These are phyloP conservation scores for Thraustochytrium striatum DNA, from an alignment of 352 stramenopile genomes.

Conservation along the genomic window DNA sequence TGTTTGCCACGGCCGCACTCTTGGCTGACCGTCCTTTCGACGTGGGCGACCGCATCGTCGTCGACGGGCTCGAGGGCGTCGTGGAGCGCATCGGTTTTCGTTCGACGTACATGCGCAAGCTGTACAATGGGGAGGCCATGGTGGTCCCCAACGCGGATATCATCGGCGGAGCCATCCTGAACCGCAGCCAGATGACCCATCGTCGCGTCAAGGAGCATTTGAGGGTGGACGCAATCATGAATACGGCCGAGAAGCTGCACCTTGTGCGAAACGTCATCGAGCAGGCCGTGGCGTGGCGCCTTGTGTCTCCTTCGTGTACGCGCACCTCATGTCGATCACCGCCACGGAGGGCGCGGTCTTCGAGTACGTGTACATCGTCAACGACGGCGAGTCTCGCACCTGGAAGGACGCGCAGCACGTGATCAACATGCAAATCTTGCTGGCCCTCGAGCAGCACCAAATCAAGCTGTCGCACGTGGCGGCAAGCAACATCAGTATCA, in stretches of 20 bases:
- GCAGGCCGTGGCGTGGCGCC: neutral
- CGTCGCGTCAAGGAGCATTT: slow-evolving; percentile 28
- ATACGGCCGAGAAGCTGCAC: neutral
- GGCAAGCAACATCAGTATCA: too few relatives aligned
- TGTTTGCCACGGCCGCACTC: slow-evolving; percentile 28
- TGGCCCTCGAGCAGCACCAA: neutral
- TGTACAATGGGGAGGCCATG: slow-evolving; percentile 40
- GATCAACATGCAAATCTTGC: slow-evolving; percentile 16
- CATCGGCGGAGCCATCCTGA: slow-evolving; percentile 20
- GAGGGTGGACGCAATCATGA: neutral
- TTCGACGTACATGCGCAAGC: slow-evolving; percentile 4
- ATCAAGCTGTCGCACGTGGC: too few relatives aligned
- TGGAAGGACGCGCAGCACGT: slow-evolving; percentile 41
- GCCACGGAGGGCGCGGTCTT: neutral
- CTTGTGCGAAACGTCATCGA: slow-evolving; percentile 5
- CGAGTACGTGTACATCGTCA: slow-evolving; percentile 21
- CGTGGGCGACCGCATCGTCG: slow-evolving; percentile 22
- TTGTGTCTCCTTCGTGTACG: slow-evolving; percentile 6
- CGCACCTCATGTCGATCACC: slow-evolving; percentile 26
- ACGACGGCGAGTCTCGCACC: neutral
- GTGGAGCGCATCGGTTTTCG: slow-evolving; percentile 41
- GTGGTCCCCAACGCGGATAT: slow-evolving; percentile 22
- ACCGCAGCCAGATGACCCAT: slow-evolving; percentile 9
- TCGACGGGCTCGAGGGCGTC: slow-evolving; percentile 12
- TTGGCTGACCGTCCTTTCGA: slow-evolving; percentile 31